Conservation (phyloP, 169 alveolate genomes). For the Plasmodium vinckei region DNA sequence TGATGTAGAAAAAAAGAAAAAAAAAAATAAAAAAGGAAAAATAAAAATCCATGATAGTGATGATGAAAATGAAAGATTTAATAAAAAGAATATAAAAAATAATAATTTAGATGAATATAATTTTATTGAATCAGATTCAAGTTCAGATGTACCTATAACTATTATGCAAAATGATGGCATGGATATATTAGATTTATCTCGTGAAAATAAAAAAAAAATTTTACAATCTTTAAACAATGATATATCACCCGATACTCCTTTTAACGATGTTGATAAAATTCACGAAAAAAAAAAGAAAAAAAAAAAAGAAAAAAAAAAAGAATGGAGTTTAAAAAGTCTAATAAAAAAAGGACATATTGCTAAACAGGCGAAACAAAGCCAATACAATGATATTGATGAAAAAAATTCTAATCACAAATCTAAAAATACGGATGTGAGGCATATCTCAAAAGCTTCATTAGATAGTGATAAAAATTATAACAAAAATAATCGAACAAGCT, state of each 20-base stretch:
- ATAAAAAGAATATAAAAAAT: neutral
- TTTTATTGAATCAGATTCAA: conserved; percentile 16
- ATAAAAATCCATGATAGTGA: conserved; percentile 59
- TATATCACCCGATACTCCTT: neutral
- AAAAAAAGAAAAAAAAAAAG: neutral
- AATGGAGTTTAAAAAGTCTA: neutral
- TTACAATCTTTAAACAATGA: conserved; percentile 11
- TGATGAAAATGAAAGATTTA: conserved; percentile 19
- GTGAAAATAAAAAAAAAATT: conserved; percentile 60
- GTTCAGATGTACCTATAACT: conserved; percentile 53
- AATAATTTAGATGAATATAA: neutral
- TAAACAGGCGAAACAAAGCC: no score
- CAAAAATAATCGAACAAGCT: neutral
- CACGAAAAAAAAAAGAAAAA: neutral
- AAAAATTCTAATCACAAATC: no score
- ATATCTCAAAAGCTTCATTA: no score
- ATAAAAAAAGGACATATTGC: no score
- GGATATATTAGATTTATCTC: conserved; percentile 38
- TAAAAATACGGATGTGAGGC: no score
- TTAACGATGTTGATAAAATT: neutral
- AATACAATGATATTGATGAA: no score
- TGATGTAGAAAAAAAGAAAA: conserved; percentile 5
- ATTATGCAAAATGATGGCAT: conserved; percentile 9
- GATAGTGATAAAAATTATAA: no score
- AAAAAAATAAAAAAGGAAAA: conserved; percentile 1